Evolutionary conservation across 495 filamentous ascomycete species (phyloP), one percentile per base, ranked within the genome.

Genomic region (Xanthoparmelia taractica): DNA sequence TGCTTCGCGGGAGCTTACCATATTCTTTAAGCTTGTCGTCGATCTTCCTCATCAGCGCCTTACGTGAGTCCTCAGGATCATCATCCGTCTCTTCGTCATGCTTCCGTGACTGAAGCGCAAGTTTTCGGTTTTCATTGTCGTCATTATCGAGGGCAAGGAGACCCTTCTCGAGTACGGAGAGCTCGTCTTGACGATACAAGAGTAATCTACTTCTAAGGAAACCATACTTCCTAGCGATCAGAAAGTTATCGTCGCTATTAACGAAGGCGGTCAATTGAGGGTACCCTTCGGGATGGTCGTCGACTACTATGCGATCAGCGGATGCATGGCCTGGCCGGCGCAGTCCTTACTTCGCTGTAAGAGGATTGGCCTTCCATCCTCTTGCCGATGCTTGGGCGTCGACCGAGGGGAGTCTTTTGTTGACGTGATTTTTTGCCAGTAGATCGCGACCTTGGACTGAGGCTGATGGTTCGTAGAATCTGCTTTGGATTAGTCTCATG

Each of bases 171-270:
- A 75, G 64, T 10, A 58, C 59, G 11, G 65, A 47, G 2, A 79
- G 57, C 59, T 75, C 70, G 48, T 75, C 73, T 56, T 79, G 76
- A 41, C 73, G 73, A 47, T 77, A 64, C 1, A 79, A 63, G 5
- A 79, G 59, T 11, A 78, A 37, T 36, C 77, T 67, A 13, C 63
- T 69, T 29, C 75, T 73, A 4, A 79, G 61, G 47, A 67, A 74
- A 7, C 66, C 67, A 58, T 74, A 77, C n/a, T 69, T 66, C 23
- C 77, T 70, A 62, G 69, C 71, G 8, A 77, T 70, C 47, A 74
- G 62, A 56, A 73, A 73, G 36, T 73, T 73, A 15, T 69, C 66
- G 43, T 74, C 69, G 47, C 67, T 69, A 59, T 70, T 68, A 7
- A 77, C 57, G 47, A 77, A 70, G 0, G 71, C 73, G 0, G 73